Base-by-base conservation (phyloP, 1,284 basidiomycete species). In the Sphagnurus paluster region DNA sequence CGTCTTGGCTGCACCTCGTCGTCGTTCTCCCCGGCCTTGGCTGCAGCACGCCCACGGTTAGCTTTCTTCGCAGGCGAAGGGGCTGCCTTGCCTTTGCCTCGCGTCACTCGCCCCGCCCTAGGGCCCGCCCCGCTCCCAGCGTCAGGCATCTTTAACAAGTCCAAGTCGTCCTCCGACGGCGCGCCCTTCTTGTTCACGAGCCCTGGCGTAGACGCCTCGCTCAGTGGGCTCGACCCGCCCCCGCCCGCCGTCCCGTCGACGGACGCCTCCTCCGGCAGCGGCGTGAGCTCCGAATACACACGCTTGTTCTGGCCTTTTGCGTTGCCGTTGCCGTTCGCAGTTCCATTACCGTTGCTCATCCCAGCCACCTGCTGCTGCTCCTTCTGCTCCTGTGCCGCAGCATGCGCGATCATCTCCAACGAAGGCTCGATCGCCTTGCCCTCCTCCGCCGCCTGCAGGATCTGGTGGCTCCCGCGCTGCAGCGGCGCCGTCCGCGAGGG, bases 391-490 rank as follows among this genome's bases (percentile, higher is more conserved):
- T 57, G 57, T n/a, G 57, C 51, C 9, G 54, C 50, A 23, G 62
- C 64, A 26, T 65, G 58, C 10, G 59, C 64, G 33, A 75, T 61
- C 71, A 77, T 72, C 53, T 77, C 74, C 49, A 57, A 60, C 10
- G 71, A 69, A 21, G 72, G 71, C 53, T 73, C 67, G 13, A 71
- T 54, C 16, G 50, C 25, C 9, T 54, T 56, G 5, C 62, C 62
- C 5, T 60, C 66, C 44, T 72, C 69, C 3, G 56, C 62, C 20
- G 68, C 70, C 29, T 72, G 63, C 10, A 69, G 65, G 4, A 79
- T 56, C 0, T 80, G 68, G 36, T 76, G 64, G 52, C 72, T 72
- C 2, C 76, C 72, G 24, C 80, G 73, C 52, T 74, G 73, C 2
- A 80, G 67, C 4, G 64, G 68, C 1, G 57, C 62, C 21, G 57